Evolutionary conservation across 2,329 filamentous ascomycete genomes (phyloP), one percentile per base, ranked within the genome.

Genomic region (Paradendryphiella salina): DNA sequence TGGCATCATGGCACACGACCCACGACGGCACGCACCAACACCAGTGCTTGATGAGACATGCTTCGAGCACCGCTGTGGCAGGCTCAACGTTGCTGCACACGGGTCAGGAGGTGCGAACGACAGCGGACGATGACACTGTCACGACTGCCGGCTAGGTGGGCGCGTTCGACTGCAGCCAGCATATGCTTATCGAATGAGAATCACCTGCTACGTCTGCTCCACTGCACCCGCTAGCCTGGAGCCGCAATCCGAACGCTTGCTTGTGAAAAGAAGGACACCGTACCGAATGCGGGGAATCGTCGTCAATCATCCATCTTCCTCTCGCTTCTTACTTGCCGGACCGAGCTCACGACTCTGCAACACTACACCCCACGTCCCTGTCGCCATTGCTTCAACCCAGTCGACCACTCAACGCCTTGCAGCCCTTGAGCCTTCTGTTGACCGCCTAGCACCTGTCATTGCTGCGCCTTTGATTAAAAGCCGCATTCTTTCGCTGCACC

Each of bases 251-350:
- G 57, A 58, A 54, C 48, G 64, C 62, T 64, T 43, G 39, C 40
- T 52, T 59, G 55, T 62, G 60, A 62, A 64, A 63, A 70, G 61
- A 65, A 65, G 63, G 57, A 63, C 59, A 57, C 56, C 49, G 57
- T 61, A 52, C 57, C 55, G 65, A 68, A 70, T 71, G 70, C 70
- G 67, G 70, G 70, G 69, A 70, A 71, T 68, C 57, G 37, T 50
- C 58, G 38, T 52, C 59, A 55, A 61, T 60, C 56, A 40, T 64
- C 34, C 50, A 31, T 49, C 50, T 17, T 57, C 52, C 57, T 61
- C 61, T 69, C 66, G 67, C 68, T 68, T 66, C 61, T 61, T 61
- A 64, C 56, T 65, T 63, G 48, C 63, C 56, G 64, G 68, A 60
- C 67, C 61, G 56, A 67, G 52, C 52, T 56, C 56, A 59, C 60